Percentiles rank a stretch among this genome's conserved stretches.
Evolutionary conservation across 73 alveolate genomes (phyloP).

Genomic region (Breviolum minutum): DNA sequence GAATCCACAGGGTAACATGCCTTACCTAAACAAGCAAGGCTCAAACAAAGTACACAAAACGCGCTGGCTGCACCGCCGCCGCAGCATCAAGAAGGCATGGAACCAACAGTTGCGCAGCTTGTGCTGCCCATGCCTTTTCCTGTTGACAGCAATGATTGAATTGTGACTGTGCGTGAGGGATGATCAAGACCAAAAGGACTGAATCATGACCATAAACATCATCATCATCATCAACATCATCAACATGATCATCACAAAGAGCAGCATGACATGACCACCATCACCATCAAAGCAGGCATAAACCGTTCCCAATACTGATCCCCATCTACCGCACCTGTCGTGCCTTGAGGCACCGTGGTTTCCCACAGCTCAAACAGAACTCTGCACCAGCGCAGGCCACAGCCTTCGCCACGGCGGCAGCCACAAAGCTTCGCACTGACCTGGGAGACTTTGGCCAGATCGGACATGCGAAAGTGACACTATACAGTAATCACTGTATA

Average conservation of each 20-base stretch:
- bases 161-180: not conserved
- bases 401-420: conserved; percentile 42
- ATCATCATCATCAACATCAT: too few relatives aligned
- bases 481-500: too few relatives aligned
- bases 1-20: too few relatives aligned
- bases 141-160: not conserved
- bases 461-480: too few relatives aligned
- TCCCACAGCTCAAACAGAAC: not conserved
- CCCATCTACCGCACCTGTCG: not conserved
- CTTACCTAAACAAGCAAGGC: not conserved
- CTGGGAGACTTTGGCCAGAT: not conserved
- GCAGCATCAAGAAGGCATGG: not conserved
- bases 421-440: conserved; percentile 81
- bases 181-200: too few relatives aligned
- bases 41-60: not conserved
- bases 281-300: too few relatives aligned
- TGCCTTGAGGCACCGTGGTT: not conserved
- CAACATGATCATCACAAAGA: too few relatives aligned
- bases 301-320: too few relatives aligned
- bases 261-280: too few relatives aligned
- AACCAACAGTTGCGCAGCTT: not conserved
- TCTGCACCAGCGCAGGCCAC: conserved; percentile 7
- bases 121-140: conserved; percentile 27
- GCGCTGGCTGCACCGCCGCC: conserved; percentile 2
- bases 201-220: too few relatives aligned